Conservation (phyloP, 257 asterid genomes). For the Nicotiana otophora region DNA sequence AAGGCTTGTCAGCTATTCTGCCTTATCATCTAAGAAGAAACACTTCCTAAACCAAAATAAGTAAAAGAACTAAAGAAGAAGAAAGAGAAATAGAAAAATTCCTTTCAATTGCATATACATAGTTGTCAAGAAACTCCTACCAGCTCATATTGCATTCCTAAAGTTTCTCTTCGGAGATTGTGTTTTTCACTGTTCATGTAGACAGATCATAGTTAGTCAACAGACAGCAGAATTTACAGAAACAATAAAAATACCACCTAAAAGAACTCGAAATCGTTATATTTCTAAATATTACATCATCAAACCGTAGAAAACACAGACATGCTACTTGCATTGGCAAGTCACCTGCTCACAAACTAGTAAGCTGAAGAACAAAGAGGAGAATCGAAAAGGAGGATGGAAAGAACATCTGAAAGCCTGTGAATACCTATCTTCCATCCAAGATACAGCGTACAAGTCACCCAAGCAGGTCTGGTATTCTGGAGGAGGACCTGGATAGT, state of each 20-base stretch:
- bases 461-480: constrained; percentile 94
- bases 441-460: constrained; percentile 82
- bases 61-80: neutral
- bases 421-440: constrained; percentile 92
- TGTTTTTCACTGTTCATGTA: constrained; percentile 62
- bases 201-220: neutral
- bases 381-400: neutral
- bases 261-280: neutral
- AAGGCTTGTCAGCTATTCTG: neutral
- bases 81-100: neutral
- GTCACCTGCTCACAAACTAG: neutral
- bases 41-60: neutral
- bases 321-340: neutral
- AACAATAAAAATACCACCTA: neutral
- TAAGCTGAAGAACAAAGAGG: neutral
- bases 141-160: constrained; percentile 73
- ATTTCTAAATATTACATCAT: neutral
- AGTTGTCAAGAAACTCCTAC: constrained; percentile 39
- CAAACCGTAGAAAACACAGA: neutral
- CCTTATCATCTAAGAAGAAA: neutral
- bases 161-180: constrained; percentile 64
- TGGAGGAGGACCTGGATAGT: constrained; percentile 73
- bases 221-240: neutral
- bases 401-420: neutral
- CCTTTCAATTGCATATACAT: neutral